A percentile compares a stretch with the other conserved stretches of the same genome.
phyloP scores from a whole-genome alignment of 331 rosid species.

The Cydonia oblonga region DNA sequence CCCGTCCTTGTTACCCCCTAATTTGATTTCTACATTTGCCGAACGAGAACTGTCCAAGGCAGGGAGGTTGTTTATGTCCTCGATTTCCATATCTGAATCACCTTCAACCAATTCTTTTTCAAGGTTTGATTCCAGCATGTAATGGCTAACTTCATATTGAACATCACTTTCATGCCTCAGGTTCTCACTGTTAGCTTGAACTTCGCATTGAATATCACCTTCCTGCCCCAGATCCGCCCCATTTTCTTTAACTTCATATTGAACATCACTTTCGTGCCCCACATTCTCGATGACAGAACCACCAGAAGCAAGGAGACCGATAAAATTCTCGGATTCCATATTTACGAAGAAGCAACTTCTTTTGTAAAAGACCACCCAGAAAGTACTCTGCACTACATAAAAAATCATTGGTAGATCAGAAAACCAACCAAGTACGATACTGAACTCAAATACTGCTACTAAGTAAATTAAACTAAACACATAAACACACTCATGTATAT shows the following conservation, averaged over 20 bases:
- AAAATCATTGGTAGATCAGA: not conserved
- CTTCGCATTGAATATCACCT: conserved; percentile 11
- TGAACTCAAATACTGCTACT: not conserved
- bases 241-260: too few relatives aligned
- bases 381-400: conserved; percentile 11
- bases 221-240: conserved; percentile 5
- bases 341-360: conserved; percentile 2
- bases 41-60: conserved; percentile 10
- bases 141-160: conserved; percentile 2
- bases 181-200: not conserved
- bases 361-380: not conserved
- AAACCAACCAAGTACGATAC: not conserved
- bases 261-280: conserved; percentile 9
- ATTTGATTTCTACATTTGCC: conserved; percentile 12
- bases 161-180: conserved; percentile 7
- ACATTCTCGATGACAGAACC: conserved; percentile 27
- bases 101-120: conserved; percentile 15
- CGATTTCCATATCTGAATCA: conserved; percentile 42
- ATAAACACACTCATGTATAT: not conserved
- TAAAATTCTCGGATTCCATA: conserved; percentile 41
- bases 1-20: conserved; percentile 7
- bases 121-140: conserved; percentile 16
- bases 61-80: conserved; percentile 30
- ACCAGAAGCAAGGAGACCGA: conserved; percentile 17
- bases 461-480: not conserved